A percentile compares a stretch with the other conserved stretches of the same genome.
phyloP scores from a whole-genome alignment of 768 basidiomycete species.

The Cytidiella melzeri region DNA sequence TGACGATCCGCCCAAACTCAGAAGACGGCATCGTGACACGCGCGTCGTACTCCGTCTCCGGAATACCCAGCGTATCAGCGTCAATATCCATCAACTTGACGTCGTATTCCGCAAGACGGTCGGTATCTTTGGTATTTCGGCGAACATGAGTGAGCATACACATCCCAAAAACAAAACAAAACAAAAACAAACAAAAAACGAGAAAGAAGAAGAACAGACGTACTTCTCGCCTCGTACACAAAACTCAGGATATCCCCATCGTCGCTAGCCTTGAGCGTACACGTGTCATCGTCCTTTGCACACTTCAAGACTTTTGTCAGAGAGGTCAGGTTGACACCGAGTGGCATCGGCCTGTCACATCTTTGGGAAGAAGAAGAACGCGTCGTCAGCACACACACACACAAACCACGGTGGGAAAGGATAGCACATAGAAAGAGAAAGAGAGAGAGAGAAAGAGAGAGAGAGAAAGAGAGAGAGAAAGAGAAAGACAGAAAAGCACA shows the following conservation, averaged over 20 bases:
- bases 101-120: conserved; percentile 95
- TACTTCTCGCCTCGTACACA: conserved; percentile 87
- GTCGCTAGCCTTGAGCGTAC: conserved; percentile 86
- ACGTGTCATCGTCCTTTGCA: conserved; percentile 92
- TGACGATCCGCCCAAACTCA: conserved; percentile 91
- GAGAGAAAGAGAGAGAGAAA: too few species aligned
- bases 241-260: conserved; percentile 85
- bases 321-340: conserved; percentile 81
- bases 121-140: conserved; percentile 46
- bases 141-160: background rate
- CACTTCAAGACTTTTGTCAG: conserved; percentile 96
- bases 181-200: too few species aligned
- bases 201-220: too few species aligned
- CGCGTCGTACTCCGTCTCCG: conserved; percentile 96
- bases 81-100: conserved; percentile 99
- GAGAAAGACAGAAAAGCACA: too few species aligned
- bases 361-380: background rate
- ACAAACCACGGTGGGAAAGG: background rate
- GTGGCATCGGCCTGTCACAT: conserved; percentile 91
- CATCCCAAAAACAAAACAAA: background rate
- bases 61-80: conserved; percentile 88
- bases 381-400: background rate
- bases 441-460: background rate
- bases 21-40: conserved; percentile 78
- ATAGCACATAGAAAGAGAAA: background rate